phyloP scores from a whole-genome alignment of 106 monocot species.

The Triglochin maritima region DNA sequence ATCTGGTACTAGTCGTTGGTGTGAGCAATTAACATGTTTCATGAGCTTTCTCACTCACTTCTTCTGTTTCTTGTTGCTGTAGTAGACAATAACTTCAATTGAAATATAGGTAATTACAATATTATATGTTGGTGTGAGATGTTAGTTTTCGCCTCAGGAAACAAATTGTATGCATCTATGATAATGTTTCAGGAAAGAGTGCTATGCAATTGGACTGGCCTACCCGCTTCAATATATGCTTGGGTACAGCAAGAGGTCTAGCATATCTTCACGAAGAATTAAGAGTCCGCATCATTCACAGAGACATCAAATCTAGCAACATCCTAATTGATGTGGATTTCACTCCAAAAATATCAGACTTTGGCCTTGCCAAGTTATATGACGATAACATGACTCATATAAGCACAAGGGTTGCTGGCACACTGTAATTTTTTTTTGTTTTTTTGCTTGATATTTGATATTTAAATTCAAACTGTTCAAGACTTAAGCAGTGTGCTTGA shows the following conservation, averaged over 20 bases:
- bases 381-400: conserved; percentile 22
- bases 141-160: too few species aligned
- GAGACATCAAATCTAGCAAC: conserved; percentile 33
- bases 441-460: not conserved
- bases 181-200: conserved; percentile 3
- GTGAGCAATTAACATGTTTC: too few species aligned
- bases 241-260: conserved; percentile 27
- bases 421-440: conserved; percentile 10
- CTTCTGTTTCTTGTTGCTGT: too few species aligned
- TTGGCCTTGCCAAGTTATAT: conserved; percentile 27
- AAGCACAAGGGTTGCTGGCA: conserved; percentile 28
- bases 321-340: conserved; percentile 27
- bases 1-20: too few species aligned
- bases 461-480: conserved; percentile 9
- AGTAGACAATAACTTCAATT: too few species aligned
- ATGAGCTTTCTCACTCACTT: too few species aligned
- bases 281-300: conserved; percentile 21
- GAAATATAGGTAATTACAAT: too few species aligned
- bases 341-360: conserved; percentile 32
- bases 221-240: conserved; percentile 22
- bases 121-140: too few species aligned
- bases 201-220: conserved; percentile 18
- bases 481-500: not conserved
- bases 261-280: conserved; percentile 35
- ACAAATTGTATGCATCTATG: too few species aligned